Conservation (phyloP, 768 basidiomycete species). For the Tricholoma terreum region DNA sequence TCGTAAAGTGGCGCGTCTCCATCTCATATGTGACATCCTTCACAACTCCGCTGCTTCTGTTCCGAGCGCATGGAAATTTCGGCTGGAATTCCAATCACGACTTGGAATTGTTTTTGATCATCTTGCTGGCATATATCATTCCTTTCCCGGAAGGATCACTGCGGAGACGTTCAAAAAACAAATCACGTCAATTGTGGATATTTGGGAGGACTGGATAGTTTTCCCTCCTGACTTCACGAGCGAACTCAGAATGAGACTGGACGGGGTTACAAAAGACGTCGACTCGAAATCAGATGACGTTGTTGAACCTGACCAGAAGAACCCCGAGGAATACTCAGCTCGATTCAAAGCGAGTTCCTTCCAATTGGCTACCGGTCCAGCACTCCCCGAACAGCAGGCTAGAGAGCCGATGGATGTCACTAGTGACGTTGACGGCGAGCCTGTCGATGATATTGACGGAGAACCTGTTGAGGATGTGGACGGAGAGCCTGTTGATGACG, state of each 20-base stretch:
- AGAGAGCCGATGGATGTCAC: conserved; percentile 30
- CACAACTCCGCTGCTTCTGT: conserved; percentile 94
- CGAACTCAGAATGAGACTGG: conserved; percentile 70
- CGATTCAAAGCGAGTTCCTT: conserved; percentile 80
- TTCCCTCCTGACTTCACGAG: conserved; percentile 85
- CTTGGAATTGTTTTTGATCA: conserved; percentile 97
- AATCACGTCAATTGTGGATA: conserved; percentile 83
- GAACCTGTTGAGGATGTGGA: conserved; percentile 44
- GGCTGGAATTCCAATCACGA: conserved; percentile 88
- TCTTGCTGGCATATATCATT: conserved; percentile 88
- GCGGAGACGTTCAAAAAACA: conserved; percentile 96
- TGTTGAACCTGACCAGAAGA: conserved; percentile 19
- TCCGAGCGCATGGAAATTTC: conserved; percentile 97
- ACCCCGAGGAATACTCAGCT: conserved; percentile 41
- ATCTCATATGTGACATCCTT: conserved; percentile 95
- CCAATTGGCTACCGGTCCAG: conserved; percentile 58
- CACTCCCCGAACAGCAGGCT: conserved; percentile 23
- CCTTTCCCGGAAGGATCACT: conserved; percentile 93
- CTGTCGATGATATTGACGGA: conserved; percentile 31
- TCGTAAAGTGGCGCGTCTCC: conserved; percentile 90
- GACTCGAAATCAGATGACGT: conserved; percentile 27
- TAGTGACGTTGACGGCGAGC: conserved; percentile 41
- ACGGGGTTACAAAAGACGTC: conserved; percentile 46
- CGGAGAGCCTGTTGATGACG: conserved; percentile 36
- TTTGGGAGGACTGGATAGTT: conserved; percentile 99